phyloP scores from a whole-genome alignment of 305 asterid genomes.

The Solanum hybrid region DNA sequence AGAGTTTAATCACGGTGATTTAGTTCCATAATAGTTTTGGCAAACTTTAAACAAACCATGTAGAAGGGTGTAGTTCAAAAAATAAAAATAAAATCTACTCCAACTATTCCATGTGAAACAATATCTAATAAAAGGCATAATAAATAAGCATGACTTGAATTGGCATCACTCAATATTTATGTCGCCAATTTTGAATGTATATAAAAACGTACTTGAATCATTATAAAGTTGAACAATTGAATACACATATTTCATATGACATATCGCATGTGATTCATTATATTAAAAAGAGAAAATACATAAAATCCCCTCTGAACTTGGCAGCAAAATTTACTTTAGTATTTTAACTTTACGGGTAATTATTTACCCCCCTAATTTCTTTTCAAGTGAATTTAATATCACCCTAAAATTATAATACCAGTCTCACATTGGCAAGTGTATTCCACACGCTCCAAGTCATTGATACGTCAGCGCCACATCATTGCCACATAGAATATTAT shows the following conservation, averaged over 20 bases:
- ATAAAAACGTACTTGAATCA: not conserved
- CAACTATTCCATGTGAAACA: not conserved
- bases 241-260: not conserved
- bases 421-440: too few relatives aligned
- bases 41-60: not conserved
- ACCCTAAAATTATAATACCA: too few relatives aligned
- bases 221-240: not conserved
- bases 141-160: not conserved
- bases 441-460: too few relatives aligned
- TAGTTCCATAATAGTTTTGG: not conserved
- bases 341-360: too few relatives aligned
- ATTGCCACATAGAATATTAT: too few relatives aligned
- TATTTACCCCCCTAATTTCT: too few relatives aligned
- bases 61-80: not conserved
- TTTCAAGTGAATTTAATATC: too few relatives aligned
- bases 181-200: too few relatives aligned
- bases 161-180: not conserved
- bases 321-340: too few relatives aligned
- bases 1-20: not conserved
- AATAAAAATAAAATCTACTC: not conserved
- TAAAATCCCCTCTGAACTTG: too few relatives aligned
- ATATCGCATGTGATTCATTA: not conserved
- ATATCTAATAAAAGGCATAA: not conserved
- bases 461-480: too few relatives aligned
- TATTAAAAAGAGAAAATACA: too few relatives aligned